phyloP scores from a whole-genome alignment of 441 rosid genomes.

The Gossypium trilobum region DNA sequence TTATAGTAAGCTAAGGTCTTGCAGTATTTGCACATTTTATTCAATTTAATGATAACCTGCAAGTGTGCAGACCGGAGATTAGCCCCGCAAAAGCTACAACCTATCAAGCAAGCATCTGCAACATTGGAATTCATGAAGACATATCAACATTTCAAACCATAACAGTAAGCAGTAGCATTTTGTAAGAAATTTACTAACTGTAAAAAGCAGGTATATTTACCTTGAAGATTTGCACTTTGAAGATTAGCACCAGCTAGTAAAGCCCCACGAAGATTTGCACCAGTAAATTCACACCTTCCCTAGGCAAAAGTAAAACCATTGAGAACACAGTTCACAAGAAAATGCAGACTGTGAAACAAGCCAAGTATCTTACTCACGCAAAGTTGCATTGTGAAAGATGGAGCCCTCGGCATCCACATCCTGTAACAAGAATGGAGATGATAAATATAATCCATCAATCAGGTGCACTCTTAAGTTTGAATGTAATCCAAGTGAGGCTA shows the following conservation, averaged over 20 bases:
- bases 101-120: conserved; percentile 78
- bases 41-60: conserved; percentile 39
- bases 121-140: conserved; percentile 5
- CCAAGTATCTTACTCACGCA: conserved; percentile 72
- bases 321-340: conserved; percentile 14
- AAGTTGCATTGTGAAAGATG: conserved; percentile 78
- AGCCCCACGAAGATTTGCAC: conserved; percentile 87
- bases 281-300: conserved; percentile 88
- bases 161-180: not conserved
- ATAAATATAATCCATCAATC: not conserved
- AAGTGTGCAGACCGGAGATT: conserved; percentile 82
- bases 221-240: conserved; percentile 91
- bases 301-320: conserved; percentile 32
- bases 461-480: not conserved
- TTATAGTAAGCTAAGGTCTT: not conserved
- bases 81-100: conserved; percentile 83
- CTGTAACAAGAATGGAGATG: conserved; percentile 27
- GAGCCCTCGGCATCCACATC: conserved; percentile 76
- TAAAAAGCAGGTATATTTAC: conserved; percentile 22
- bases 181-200: not conserved
- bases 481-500: not conserved
- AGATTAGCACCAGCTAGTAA: conserved; percentile 77
- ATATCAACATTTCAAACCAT: not conserved
- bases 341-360: not conserved
- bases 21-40: not conserved